These are phyloP conservation scores for Striga asiatica DNA, from an alignment of 257 asterid genomes.

Conservation along the genomic window DNA sequence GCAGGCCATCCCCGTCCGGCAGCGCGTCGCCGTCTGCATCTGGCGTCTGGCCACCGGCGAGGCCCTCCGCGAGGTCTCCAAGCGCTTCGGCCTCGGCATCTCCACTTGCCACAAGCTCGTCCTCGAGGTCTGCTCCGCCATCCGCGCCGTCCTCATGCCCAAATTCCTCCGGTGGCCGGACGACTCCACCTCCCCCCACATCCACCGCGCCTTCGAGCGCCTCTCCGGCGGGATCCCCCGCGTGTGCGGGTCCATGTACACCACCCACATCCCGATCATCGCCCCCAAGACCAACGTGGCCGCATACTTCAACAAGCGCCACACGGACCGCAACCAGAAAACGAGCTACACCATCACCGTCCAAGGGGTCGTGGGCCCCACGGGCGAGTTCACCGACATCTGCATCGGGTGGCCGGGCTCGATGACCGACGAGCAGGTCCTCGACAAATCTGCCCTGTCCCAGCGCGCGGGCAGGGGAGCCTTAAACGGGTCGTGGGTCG, in stretches of 20 bases:
- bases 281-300: constrained; percentile 57
- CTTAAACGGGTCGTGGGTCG: constrained; percentile 35
- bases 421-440: constrained; percentile 63
- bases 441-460: constrained; percentile 60
- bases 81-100: constrained; percentile 75
- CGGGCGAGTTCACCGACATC: constrained; percentile 58
- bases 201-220: constrained; percentile 28
- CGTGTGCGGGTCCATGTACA: constrained; percentile 58
- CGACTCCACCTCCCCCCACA: constrained; percentile 17
- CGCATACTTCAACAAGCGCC: constrained; percentile 61
- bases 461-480: constrained; percentile 50
- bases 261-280: constrained; percentile 66
- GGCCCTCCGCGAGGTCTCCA: constrained; percentile 79
- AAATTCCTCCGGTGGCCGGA: constrained; percentile 77
- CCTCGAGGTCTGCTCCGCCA: constrained; percentile 76
- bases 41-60: constrained; percentile 89
- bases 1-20: constrained; percentile 72
- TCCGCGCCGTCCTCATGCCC: constrained; percentile 50
- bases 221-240: constrained; percentile 46
- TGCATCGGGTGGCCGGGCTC: constrained; percentile 95
- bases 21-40: constrained; percentile 81
- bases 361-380: constrained; percentile 69
- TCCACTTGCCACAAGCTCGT: constrained; percentile 88
- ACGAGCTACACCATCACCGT: constrained; percentile 65
- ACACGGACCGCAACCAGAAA: constrained; percentile 71